A percentile compares a stretch with the other conserved stretches of the same genome.
phyloP scores from a whole-genome alignment of 495 filamentous ascomycete species.

The Lasiosphaeriaceae sp. region DNA sequence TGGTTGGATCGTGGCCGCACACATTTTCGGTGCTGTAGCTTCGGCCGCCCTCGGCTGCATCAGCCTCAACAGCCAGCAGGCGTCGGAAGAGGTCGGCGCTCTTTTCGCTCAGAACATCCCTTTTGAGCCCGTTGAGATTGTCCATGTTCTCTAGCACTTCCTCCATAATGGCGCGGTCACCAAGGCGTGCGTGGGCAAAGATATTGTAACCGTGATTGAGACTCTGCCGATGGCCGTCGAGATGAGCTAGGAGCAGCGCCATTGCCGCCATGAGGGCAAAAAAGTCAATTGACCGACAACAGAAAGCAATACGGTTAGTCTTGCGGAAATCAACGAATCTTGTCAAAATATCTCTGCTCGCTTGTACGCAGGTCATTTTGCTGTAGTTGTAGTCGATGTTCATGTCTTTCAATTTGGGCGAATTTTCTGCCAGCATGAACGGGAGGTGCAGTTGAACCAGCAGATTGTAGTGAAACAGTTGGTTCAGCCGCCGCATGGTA shows the following conservation, averaged over 20 bases:
- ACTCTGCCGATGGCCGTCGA: background rate
- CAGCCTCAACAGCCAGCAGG: background rate
- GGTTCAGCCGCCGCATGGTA: background rate
- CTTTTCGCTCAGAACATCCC: background rate
- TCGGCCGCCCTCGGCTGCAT: background rate
- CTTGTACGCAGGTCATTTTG: background rate
- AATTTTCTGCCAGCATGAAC: background rate
- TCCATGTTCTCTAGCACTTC: background rate
- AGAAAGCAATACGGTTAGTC: background rate
- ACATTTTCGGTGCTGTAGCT: slow-evolving; percentile 1
- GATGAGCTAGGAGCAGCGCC: background rate
- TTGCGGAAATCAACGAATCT: background rate
- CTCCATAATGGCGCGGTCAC: background rate
- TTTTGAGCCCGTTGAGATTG: background rate
- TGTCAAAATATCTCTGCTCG: background rate
- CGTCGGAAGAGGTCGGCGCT: background rate
- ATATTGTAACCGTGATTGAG: background rate
- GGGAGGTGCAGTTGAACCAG: background rate
- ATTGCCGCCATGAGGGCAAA: background rate
- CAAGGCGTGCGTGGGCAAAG: background rate
- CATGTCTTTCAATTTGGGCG: background rate
- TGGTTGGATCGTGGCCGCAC: background rate
- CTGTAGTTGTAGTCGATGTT: background rate
- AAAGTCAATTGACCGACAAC: background rate
- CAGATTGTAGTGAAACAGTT: background rate